phyloP scores from a whole-genome alignment of 1,139 yeast genomes.

The Tardiomyces blankii region DNA sequence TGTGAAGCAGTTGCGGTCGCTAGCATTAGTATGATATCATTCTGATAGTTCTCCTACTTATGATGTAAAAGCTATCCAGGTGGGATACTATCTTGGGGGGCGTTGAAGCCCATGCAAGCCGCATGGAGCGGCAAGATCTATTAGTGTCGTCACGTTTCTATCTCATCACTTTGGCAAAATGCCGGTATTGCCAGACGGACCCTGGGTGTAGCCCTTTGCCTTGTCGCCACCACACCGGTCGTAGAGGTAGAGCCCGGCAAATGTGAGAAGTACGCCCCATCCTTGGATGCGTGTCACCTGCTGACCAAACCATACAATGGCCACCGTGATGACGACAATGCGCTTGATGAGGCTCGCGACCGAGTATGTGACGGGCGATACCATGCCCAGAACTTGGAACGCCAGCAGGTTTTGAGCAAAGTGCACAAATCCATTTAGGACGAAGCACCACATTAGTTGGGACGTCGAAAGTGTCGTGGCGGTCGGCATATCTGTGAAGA shows the following conservation, averaged over 20 bases:
- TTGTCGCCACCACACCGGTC: slow-evolving; percentile 60
- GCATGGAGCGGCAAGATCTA: too few species aligned
- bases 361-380: slow-evolving; percentile 83
- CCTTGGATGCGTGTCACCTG: slow-evolving; percentile 43
- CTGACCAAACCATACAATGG: slow-evolving; percentile 67
- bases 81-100: too few species aligned
- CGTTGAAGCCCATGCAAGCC: too few species aligned
- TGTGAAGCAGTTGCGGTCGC: too few species aligned
- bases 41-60: too few species aligned
- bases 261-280: slow-evolving; percentile 60
- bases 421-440: slow-evolving; percentile 60
- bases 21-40: too few species aligned
- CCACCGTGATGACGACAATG: slow-evolving; percentile 70
- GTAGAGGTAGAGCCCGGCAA: slow-evolving; percentile 46
- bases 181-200: not conserved
- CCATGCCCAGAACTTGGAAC: slow-evolving; percentile 75
- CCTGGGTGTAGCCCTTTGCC: slow-evolving; percentile 10
- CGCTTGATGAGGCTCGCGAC: slow-evolving; percentile 85
- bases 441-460: slow-evolving; percentile 9
- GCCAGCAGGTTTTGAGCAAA: slow-evolving; percentile 80
- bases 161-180: not conserved
- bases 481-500: not conserved
- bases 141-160: too few species aligned
- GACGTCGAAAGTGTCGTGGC: slow-evolving; percentile 10
- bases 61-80: too few species aligned